A percentile compares a stretch with the other conserved stretches of the same genome.
Evolutionary conservation across 2,329 filamentous ascomycete species (phyloP).

Genomic region (Neopestalotiopsis sp.): DNA sequence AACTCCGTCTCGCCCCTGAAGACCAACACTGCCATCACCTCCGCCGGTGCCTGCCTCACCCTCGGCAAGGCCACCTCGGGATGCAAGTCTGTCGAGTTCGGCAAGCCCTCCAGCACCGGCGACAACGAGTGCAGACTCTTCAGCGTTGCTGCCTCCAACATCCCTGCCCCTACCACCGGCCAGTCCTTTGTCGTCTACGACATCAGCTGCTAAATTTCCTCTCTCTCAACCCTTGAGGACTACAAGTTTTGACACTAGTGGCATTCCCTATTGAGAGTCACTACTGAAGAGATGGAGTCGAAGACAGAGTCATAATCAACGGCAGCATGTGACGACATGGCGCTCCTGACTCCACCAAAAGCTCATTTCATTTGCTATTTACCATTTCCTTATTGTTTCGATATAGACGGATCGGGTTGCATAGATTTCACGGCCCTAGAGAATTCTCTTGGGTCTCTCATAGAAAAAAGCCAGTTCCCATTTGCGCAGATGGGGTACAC

Average conservation of each 20-base stretch:
- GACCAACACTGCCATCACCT: conserved; percentile 12
- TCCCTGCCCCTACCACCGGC: conserved; percentile 11
- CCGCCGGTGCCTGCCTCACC: conserved; percentile 15
- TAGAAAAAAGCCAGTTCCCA: not conserved
- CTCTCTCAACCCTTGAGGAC: not conserved
- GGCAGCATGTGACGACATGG: not conserved
- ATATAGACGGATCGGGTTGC: not conserved
- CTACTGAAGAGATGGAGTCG: not conserved
- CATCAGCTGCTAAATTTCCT: conserved; percentile 15
- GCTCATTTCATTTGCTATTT: not conserved
- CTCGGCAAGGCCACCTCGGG: conserved; percentile 14
- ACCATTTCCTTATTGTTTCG: not conserved
- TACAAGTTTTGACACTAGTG: no score
- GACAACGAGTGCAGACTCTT: conserved; percentile 15
- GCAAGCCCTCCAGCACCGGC: conserved; percentile 8
- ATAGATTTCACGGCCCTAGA: not conserved
- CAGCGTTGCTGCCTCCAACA: conserved; percentile 3
- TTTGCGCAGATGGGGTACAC: not conserved
- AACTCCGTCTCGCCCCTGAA: conserved; percentile 13
- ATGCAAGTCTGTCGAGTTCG: conserved; percentile 13
- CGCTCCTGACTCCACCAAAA: not conserved
- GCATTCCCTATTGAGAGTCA: not conserved
- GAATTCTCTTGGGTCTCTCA: not conserved
- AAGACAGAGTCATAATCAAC: not conserved
- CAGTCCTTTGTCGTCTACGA: conserved; percentile 13